A percentile compares a stretch with the other conserved stretches of the same genome.
These are phyloP conservation scores for Venturia carpophila DNA, from an alignment of 2,329 filamentous ascomycete species.

Conservation along the genomic window DNA sequence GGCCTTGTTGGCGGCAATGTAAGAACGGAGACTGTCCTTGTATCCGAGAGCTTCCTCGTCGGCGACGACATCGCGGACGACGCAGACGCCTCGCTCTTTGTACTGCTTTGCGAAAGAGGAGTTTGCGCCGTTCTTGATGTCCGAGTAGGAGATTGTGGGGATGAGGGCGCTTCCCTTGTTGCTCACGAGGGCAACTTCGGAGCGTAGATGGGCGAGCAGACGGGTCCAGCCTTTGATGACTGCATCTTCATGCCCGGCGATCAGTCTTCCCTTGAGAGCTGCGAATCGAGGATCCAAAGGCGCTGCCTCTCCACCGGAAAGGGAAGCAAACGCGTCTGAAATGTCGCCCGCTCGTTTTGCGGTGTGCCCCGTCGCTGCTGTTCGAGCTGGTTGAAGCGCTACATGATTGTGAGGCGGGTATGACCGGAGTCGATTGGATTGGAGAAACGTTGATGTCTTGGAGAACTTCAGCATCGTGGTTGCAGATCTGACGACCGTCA, in stretches of 20 bases:
- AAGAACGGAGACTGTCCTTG: slow-evolving; percentile 38
- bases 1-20: slow-evolving; percentile 41
- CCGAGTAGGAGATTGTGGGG: slow-evolving; percentile 41
- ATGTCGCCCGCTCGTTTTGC: slow-evolving; percentile 42
- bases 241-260: slow-evolving; percentile 41
- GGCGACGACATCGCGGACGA: slow-evolving; percentile 39
- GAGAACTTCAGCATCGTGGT: neutral
- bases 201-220: slow-evolving; percentile 35
- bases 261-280: slow-evolving; percentile 37
- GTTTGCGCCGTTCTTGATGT: slow-evolving; percentile 36
- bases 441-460: neutral
- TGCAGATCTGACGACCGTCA: no score
- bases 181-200: slow-evolving; percentile 40
- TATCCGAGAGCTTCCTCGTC: slow-evolving; percentile 37
- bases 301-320: slow-evolving; percentile 36
- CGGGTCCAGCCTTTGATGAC: slow-evolving; percentile 41
- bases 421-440: neutral
- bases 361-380: slow-evolving; percentile 25
- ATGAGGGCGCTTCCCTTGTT: slow-evolving; percentile 36
- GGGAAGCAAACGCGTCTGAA: slow-evolving; percentile 43
- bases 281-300: slow-evolving; percentile 41
- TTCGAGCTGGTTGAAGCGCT: slow-evolving; percentile 22
- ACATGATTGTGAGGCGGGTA: neutral
- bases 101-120: slow-evolving; percentile 51
- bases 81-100: slow-evolving; percentile 48